Conservation (phyloP, 2,329 filamentous ascomycete genomes). For the Claviceps sp. region DNA sequence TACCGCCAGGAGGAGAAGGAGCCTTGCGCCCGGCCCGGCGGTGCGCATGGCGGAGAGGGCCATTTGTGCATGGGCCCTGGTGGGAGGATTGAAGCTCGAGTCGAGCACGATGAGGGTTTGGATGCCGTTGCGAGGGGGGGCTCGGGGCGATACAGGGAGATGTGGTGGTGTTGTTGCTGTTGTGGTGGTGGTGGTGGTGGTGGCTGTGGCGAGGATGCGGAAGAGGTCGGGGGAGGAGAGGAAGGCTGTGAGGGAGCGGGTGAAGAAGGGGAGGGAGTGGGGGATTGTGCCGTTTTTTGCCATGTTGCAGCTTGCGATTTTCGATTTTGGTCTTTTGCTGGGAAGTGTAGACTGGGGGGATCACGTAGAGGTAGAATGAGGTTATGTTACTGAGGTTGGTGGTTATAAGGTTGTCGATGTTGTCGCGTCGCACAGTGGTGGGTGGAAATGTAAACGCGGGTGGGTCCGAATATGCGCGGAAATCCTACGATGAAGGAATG, state of each 20-base stretch:
- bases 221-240: constrained; percentile 29
- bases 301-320: not conserved
- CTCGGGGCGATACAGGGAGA: no score
- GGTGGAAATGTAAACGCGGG: no score
- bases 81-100: constrained; percentile 57
- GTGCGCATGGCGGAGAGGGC: constrained; percentile 31
- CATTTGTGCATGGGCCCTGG: constrained; percentile 46
- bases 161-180: no score
- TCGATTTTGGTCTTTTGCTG: no score
- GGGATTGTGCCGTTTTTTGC: not conserved
- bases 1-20: constrained; percentile 47
- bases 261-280: constrained; percentile 27
- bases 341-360: no score
- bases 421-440: no score
- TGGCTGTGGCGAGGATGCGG: constrained; percentile 29
- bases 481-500: no score
- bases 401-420: no score
- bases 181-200: constrained; percentile 13
- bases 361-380: no score
- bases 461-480: no score
- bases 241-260: constrained; percentile 30
- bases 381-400: no score
- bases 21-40: constrained; percentile 15
- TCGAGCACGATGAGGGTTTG: constrained; percentile 43
- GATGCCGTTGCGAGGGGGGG: not conserved